Evolutionary conservation across 306 rosid species (phyloP).

Genomic region (Cicer chorassanicum): DNA sequence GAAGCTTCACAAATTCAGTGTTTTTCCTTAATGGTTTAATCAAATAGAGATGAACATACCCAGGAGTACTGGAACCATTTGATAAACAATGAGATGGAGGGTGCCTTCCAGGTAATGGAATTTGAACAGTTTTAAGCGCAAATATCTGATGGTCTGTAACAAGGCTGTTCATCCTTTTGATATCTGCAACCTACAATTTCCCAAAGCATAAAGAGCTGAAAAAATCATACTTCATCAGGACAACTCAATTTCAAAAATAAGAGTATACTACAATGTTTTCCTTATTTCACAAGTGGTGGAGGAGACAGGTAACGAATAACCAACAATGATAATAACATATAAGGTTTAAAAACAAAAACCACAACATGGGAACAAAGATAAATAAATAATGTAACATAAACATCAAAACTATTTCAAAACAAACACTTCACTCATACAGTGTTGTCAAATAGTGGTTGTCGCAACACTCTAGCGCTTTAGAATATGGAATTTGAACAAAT

Average conservation of each 20-base stretch:
- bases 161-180: conserved; percentile 83
- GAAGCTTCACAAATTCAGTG: conserved; percentile 7
- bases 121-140: conserved; percentile 78
- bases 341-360: conserved; percentile 6
- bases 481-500: no score
- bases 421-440: not conserved
- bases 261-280: conserved; percentile 7
- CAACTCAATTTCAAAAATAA: conserved; percentile 13
- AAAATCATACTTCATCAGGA: conserved; percentile 9
- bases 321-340: conserved; percentile 14
- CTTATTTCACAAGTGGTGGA: conserved; percentile 6
- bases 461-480: no score
- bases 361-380: not conserved
- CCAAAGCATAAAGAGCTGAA: conserved; percentile 29
- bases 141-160: conserved; percentile 91
- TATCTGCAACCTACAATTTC: conserved; percentile 67
- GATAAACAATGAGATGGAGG: conserved; percentile 84
- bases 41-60: conserved; percentile 45
- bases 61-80: conserved; percentile 50
- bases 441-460: no score
- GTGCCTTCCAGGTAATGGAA: conserved; percentile 93
- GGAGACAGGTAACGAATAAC: not conserved
- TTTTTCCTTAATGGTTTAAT: not conserved
- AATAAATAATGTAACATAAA: conserved; percentile 11
- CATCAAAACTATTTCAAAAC: not conserved